Conservation (phyloP, 768 basidiomycete species). For the Hysterangium stoloniferum region DNA sequence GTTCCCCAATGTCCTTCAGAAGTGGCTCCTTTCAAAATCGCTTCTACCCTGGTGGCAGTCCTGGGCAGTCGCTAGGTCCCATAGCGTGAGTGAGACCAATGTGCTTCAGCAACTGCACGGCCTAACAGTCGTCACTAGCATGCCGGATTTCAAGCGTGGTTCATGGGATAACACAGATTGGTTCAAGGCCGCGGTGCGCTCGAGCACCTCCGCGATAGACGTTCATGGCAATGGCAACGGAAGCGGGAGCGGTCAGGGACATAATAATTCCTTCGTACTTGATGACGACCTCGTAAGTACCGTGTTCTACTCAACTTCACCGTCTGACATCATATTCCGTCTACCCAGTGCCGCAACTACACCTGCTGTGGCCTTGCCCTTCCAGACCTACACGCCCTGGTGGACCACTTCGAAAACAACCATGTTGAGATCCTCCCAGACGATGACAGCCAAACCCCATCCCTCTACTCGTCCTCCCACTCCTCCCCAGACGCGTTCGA, state of each 20-base stretch:
- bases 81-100: slow-evolving; percentile 52
- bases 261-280: slow-evolving; percentile 42
- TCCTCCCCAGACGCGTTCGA: background rate
- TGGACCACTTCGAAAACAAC: slow-evolving; percentile 88
- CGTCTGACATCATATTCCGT: background rate
- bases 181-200: too few species aligned
- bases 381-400: slow-evolving; percentile 69
- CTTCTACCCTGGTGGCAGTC: slow-evolving; percentile 56
- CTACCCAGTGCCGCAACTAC: slow-evolving; percentile 69
- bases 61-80: slow-evolving; percentile 51
- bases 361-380: slow-evolving; percentile 81
- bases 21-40: slow-evolving; percentile 58
- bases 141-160: slow-evolving; percentile 2
- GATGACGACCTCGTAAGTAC: slow-evolving; percentile 65
- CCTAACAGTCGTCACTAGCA: background rate
- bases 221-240: slow-evolving; percentile 54
- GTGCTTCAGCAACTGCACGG: background rate
- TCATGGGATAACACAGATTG: background rate
- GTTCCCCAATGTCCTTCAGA: slow-evolving; percentile 37
- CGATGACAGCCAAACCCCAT: background rate
- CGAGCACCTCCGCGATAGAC: background rate
- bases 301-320: background rate
- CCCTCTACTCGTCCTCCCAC: background rate
- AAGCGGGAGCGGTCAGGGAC: slow-evolving; percentile 56
- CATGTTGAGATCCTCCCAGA: slow-evolving; percentile 67